Conservation (phyloP, 2,329 filamentous ascomycete genomes). For the Lachnellula willkommii region DNA sequence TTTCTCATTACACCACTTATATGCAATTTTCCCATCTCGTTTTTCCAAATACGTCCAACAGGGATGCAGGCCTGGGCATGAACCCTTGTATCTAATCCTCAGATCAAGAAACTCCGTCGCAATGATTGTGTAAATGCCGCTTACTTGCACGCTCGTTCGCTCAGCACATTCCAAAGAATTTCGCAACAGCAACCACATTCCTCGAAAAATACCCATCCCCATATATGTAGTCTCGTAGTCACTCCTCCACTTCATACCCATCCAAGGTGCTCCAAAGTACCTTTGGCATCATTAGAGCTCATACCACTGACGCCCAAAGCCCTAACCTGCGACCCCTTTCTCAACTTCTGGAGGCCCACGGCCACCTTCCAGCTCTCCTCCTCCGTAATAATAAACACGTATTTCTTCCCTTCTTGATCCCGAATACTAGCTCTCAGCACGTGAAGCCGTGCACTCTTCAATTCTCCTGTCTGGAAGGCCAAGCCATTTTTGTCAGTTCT, state of each 20-base stretch:
- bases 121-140: conserved; percentile 23
- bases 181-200: conserved; percentile 5
- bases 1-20: neutral
- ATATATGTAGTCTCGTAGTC: too few species aligned
- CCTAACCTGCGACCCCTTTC: conserved; percentile 55
- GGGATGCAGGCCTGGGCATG: neutral
- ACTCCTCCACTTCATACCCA: conserved; percentile 29
- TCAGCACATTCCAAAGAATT: conserved; percentile 18
- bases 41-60: neutral
- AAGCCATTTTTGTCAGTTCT: conserved; percentile 25
- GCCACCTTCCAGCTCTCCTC: conserved; percentile 65
- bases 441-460: conserved; percentile 53
- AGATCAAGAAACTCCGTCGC: conserved; percentile 22
- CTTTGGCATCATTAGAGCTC: conserved; percentile 48
- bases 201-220: neutral
- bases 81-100: neutral
- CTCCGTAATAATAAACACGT: conserved; percentile 59
- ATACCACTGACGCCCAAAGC: conserved; percentile 55
- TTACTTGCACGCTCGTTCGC: conserved; percentile 12
- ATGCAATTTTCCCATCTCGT: neutral
- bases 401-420: conserved; percentile 62
- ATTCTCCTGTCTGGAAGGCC: conserved; percentile 45
- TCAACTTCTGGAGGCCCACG: conserved; percentile 54
- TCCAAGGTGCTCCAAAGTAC: conserved; percentile 53
- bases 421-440: conserved; percentile 58